A percentile compares a stretch with the other conserved stretches of the same genome.
Evolutionary conservation across 1,284 basidiomycete species (phyloP).

Genomic region (Athelia sp.): DNA sequence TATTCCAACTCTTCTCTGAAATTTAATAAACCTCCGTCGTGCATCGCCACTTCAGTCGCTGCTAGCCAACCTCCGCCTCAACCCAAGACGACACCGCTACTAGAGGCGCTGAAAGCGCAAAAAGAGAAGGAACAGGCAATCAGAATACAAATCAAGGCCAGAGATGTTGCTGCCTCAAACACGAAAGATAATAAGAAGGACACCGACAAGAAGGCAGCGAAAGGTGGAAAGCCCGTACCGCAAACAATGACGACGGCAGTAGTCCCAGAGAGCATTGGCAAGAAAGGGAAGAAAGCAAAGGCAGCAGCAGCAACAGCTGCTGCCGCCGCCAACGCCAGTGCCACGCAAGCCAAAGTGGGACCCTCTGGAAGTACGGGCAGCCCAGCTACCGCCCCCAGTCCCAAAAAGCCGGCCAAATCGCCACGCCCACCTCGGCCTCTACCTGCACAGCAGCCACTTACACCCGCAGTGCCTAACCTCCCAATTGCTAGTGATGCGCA

Average conservation of each 20-base stretch:
- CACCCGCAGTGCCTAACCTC: constrained; percentile 5
- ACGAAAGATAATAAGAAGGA: constrained; percentile 50
- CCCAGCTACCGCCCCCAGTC: constrained; percentile 11
- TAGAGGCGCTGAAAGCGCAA: constrained; percentile 84
- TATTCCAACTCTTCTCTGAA: neutral
- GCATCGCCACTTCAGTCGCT: constrained; percentile 42
- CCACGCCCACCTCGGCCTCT: neutral
- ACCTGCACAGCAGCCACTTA: neutral
- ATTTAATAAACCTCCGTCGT: constrained; percentile 6
- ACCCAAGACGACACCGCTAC: constrained; percentile 81
- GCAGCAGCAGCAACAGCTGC: neutral
- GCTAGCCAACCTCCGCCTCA: constrained; percentile 49
- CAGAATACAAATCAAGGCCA: constrained; percentile 38
- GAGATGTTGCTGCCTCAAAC: constrained; percentile 13
- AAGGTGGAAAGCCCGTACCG: constrained; percentile 6
- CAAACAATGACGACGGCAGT: constrained; percentile 10
- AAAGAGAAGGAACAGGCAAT: constrained; percentile 70
- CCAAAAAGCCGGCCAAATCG: constrained; percentile 1
- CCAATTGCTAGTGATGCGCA: neutral
- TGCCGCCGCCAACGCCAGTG: neutral
- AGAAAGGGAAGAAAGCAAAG: constrained; percentile 23
- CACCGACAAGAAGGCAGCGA: constrained; percentile 40
- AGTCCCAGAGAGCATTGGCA: constrained; percentile 37
- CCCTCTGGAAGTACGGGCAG: constrained; percentile 4
- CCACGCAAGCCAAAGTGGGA: neutral